A percentile compares a stretch with the other conserved stretches of the same genome.
phyloP scores from a whole-genome alignment of 768 basidiomycete genomes.

The Rhizopogon vinicolor region DNA sequence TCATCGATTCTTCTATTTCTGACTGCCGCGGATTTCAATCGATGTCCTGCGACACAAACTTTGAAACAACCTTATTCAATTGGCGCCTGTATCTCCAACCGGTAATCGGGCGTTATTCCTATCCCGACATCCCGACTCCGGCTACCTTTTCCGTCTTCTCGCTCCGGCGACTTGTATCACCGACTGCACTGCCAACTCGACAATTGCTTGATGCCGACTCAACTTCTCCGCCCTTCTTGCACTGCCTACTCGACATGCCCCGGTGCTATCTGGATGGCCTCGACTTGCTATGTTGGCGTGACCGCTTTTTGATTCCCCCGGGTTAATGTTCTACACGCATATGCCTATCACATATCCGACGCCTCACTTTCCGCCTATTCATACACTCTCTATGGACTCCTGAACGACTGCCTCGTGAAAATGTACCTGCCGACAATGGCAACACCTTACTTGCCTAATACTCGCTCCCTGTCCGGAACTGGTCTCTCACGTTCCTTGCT shows the following conservation, averaged over 20 bases:
- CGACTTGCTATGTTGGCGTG: not conserved
- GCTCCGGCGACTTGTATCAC: not conserved
- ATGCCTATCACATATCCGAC: not conserved
- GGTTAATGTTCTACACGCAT: not conserved
- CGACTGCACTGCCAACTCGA: not conserved
- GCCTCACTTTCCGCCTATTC: constrained; percentile 11
- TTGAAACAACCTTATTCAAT: not conserved
- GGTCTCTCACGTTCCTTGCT: not conserved
- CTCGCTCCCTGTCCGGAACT: not conserved
- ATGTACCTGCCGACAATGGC: not conserved
- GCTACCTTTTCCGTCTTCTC: not conserved
- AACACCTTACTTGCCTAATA: constrained; percentile 1
- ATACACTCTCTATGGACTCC: not conserved
- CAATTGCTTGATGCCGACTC: not conserved
- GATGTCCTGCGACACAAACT: not conserved
- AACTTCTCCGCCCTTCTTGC: not conserved
- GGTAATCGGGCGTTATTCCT: not conserved
- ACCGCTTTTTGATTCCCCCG: not conserved
- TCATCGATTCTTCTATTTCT: not conserved
- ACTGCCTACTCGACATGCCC: not conserved
- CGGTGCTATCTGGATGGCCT: not conserved
- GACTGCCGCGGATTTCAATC: not conserved
- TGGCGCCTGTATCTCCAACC: not conserved
- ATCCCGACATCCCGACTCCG: not conserved
- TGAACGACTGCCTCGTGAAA: constrained; percentile 4